phyloP scores from a whole-genome alignment of 495 filamentous ascomycete genomes.

The Aspergillus haitiensis region DNA sequence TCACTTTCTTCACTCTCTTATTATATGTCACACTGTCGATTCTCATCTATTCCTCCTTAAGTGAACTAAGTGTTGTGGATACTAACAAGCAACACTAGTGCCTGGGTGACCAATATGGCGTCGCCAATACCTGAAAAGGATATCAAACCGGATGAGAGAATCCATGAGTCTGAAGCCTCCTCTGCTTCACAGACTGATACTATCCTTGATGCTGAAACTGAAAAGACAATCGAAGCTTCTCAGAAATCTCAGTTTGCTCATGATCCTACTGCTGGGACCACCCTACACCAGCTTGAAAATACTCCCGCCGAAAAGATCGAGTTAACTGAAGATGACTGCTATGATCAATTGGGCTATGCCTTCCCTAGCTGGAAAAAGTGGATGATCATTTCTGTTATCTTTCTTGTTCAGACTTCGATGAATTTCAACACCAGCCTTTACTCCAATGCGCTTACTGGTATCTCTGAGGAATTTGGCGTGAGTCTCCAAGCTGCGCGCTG shows the following conservation, averaged over 20 bases:
- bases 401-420: slow-evolving; percentile 58
- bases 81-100: slow-evolving; percentile 6
- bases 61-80: not conserved
- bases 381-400: slow-evolving; percentile 61
- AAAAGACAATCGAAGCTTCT: slow-evolving; percentile 28
- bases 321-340: slow-evolving; percentile 58
- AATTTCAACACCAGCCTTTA: slow-evolving; percentile 60
- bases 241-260: slow-evolving; percentile 18
- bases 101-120: slow-evolving; percentile 15
- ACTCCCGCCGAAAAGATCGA: slow-evolving; percentile 38
- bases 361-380: slow-evolving; percentile 57
- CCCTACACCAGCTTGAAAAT: slow-evolving; percentile 33
- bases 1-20: slow-evolving; percentile 7
- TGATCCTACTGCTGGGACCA: slow-evolving; percentile 18
- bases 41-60: not conserved
- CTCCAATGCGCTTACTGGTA: slow-evolving; percentile 52
- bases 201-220: slow-evolving; percentile 25
- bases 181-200: slow-evolving; percentile 39
- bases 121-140: slow-evolving; percentile 26
- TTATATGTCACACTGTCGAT: slow-evolving; percentile 13
- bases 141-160: slow-evolving; percentile 29
- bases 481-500: slow-evolving; percentile 53
- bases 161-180: slow-evolving; percentile 37
- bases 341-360: slow-evolving; percentile 55
- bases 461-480: slow-evolving; percentile 50